These are phyloP conservation scores for Cupressus sempervirens DNA, from an alignment of 75 land plant genomes.

Conservation along the genomic window DNA sequence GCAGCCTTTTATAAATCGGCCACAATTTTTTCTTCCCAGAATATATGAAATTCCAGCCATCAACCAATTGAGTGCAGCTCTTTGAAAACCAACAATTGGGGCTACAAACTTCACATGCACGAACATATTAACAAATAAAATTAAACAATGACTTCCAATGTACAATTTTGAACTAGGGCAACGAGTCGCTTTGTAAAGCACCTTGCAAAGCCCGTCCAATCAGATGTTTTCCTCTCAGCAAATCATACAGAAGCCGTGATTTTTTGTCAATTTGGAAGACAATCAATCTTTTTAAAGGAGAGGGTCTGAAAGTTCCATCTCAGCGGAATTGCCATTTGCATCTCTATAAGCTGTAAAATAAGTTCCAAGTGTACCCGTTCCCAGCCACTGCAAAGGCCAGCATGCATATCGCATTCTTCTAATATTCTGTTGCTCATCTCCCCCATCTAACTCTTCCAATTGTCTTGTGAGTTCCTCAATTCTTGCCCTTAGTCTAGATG, in stretches of 20 bases:
- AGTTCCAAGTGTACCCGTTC: slow-evolving; percentile 34
- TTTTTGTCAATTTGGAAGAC: not conserved
- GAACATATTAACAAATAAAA: not conserved
- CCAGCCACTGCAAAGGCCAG: slow-evolving; percentile 81
- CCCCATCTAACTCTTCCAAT: slow-evolving; percentile 60
- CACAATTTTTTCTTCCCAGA: not conserved
- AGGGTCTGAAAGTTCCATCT: slow-evolving; percentile 74
- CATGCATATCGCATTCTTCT: slow-evolving; percentile 42
- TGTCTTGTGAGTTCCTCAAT: slow-evolving; percentile 81
- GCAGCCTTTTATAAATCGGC: not conserved
- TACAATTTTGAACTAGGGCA: not conserved
- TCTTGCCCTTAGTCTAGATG: slow-evolving; percentile 75
- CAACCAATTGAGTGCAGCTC: not conserved
- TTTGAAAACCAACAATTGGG: not conserved
- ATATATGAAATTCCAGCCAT: not conserved
- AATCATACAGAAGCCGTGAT: not conserved
- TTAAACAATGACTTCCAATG: not conserved
- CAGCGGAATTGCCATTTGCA: slow-evolving; percentile 36
- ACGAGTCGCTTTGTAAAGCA: not conserved
- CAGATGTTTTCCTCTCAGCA: not conserved
- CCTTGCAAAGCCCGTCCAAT: not conserved
- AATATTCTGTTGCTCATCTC: slow-evolving; percentile 29
- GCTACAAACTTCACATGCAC: not conserved
- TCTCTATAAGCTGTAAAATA: slow-evolving; percentile 23
- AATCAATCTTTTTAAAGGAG: slow-evolving; percentile 23